Conservation (phyloP, 2,329 filamentous ascomycete genomes). For the Ophiocordyceps sinensis region DNA sequence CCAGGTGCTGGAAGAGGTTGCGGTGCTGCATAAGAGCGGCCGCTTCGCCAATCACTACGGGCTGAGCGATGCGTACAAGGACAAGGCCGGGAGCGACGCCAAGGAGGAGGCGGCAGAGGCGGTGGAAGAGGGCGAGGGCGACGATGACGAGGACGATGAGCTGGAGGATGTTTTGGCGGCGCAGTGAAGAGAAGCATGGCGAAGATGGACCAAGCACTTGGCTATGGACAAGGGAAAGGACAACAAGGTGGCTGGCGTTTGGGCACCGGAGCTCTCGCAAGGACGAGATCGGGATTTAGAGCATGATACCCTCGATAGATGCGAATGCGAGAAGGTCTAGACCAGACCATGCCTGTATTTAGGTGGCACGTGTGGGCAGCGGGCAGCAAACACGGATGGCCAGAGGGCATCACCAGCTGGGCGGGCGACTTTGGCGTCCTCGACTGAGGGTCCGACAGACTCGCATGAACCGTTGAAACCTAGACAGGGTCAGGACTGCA, state of each 20-base stretch:
- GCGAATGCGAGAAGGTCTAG: slow-evolving; percentile 2
- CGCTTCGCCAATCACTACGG: slow-evolving; percentile 78
- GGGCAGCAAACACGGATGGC: too few species aligned
- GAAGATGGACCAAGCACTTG: not conserved
- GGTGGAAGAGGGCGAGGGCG: slow-evolving; percentile 42
- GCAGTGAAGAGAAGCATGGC: slow-evolving; percentile 3
- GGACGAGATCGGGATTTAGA: slow-evolving; percentile 4
- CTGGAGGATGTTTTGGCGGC: slow-evolving; percentile 60
- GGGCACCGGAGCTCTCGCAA: not conserved
- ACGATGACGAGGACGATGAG: slow-evolving; percentile 53
- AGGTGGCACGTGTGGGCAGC: not conserved
- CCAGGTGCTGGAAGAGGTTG: slow-evolving; percentile 69
- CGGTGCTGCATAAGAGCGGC: slow-evolving; percentile 68
- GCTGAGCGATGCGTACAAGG: slow-evolving; percentile 45
- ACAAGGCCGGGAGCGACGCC: slow-evolving; percentile 25
- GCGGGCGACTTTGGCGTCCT: slow-evolving; percentile 25
- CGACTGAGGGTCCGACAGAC: not conserved
- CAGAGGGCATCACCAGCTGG: slow-evolving; percentile 18
- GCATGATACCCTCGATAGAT: slow-evolving; percentile 14
- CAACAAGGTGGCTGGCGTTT: not conserved
- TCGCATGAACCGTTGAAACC: too few species aligned
- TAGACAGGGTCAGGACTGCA: too few species aligned
- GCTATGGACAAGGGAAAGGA: not conserved
- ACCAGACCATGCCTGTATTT: not conserved
- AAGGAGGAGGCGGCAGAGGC: slow-evolving; percentile 41